These are phyloP conservation scores for Parathielavia appendiculata DNA, from an alignment of 495 filamentous ascomycete species.

Conservation along the genomic window DNA sequence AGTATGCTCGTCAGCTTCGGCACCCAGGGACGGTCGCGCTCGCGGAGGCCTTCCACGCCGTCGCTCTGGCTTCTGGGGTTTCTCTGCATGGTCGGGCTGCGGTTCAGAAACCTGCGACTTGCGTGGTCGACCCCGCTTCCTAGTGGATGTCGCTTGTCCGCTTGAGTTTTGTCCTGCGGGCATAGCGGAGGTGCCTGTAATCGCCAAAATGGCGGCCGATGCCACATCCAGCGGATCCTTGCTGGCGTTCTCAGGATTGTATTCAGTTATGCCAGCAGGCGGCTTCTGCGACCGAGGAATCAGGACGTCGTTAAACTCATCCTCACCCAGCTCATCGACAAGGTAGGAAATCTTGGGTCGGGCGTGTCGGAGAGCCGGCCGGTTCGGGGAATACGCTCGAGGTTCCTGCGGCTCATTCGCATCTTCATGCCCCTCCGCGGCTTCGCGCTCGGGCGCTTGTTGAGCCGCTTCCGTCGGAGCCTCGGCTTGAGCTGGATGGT, in stretches of 20 bases:
- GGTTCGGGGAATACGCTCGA: slow-evolving; percentile 29
- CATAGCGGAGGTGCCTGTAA: slow-evolving; percentile 1
- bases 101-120: slow-evolving; percentile 14
- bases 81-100: background rate
- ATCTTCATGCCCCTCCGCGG: slow-evolving; percentile 14
- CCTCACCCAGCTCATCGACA: slow-evolving; percentile 33
- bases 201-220: slow-evolving; percentile 27
- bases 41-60: slow-evolving; percentile 25
- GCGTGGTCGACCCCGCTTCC: slow-evolving; percentile 27
- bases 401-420: slow-evolving; percentile 16
- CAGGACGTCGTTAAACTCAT: slow-evolving; percentile 37
- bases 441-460: slow-evolving; percentile 3
- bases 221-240: slow-evolving; percentile 40
- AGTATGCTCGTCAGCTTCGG: slow-evolving; percentile 5
- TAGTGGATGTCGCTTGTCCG: slow-evolving; percentile 3
- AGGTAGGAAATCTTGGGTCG: slow-evolving; percentile 41
- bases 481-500: slow-evolving; percentile 9
- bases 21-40: slow-evolving; percentile 4
- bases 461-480: background rate
- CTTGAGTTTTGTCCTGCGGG: background rate
- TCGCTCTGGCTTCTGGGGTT: background rate
- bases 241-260: slow-evolving; percentile 16
- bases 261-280: slow-evolving; percentile 17
- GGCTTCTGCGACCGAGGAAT: slow-evolving; percentile 27
- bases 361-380: slow-evolving; percentile 41